Conservation (phyloP, 257 asterid genomes). For the Nicotiana attenuata region DNA sequence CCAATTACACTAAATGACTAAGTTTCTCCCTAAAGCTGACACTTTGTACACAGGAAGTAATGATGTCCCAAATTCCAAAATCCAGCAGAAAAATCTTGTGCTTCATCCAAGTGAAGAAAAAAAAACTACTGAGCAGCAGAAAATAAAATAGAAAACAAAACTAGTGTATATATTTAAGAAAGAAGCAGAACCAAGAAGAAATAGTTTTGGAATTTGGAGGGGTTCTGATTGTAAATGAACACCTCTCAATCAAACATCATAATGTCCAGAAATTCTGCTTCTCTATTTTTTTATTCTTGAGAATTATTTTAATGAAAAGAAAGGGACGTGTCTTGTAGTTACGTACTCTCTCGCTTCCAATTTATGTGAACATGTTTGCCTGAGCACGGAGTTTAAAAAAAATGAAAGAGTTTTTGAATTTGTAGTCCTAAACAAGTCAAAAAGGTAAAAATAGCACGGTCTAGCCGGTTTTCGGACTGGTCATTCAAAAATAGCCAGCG, state of each 20-base stretch:
- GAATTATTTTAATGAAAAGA: conserved; percentile 16
- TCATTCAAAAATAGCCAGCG: no score
- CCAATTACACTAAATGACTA: conserved; percentile 2
- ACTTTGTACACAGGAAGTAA: background rate
- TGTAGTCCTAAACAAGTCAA: no score
- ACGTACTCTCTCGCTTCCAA: no score
- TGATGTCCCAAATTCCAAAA: conserved; percentile 3
- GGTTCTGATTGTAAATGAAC: conserved; percentile 14
- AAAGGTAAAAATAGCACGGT: no score
- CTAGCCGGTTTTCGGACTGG: no score
- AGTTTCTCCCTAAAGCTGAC: conserved; percentile 10
- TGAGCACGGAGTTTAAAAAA: no score
- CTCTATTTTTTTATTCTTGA: background rate
- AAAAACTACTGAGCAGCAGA: conserved; percentile 10
- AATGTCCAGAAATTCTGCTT: conserved; percentile 15
- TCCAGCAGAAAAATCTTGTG: conserved; percentile 8
- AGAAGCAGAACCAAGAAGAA: background rate
- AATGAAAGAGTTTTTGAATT: no score
- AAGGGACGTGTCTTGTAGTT: conserved; percentile 9
- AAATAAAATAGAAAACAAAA: background rate
- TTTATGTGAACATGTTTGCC: no score
- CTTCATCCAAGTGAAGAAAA: background rate
- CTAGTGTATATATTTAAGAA: background rate
- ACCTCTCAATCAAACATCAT: conserved; percentile 14
- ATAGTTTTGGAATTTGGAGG: conserved; percentile 14